Percentiles rank a stretch among this genome's conserved stretches.
Conservation (phyloP, 805 yeast species). For the Lipomyces anomalus region DNA sequence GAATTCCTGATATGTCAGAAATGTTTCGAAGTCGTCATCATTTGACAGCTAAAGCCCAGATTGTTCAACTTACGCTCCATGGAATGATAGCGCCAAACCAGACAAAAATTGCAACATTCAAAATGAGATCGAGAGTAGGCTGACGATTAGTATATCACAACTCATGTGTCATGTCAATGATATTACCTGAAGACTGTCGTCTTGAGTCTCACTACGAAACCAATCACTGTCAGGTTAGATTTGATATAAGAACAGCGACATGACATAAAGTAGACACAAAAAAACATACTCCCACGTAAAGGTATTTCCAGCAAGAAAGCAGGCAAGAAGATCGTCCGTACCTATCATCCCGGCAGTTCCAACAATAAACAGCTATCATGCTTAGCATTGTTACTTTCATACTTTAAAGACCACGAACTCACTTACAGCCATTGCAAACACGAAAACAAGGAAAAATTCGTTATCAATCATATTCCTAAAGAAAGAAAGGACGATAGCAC, state of each 20-base stretch:
- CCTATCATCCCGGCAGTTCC: constrained; percentile 62
- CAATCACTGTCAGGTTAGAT: constrained; percentile 38
- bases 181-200: constrained; percentile 43
- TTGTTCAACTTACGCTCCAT: constrained; percentile 42
- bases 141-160: constrained; percentile 30
- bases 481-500: not conserved
- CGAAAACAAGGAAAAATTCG: constrained; percentile 54
- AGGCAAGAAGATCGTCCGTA: constrained; percentile 63
- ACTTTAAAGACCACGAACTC: not conserved
- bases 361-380: constrained; percentile 46
- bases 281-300: constrained; percentile 54
- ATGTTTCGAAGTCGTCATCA: too few species aligned
- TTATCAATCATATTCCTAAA: constrained; percentile 47
- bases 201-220: constrained; percentile 53
- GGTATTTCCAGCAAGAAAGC: constrained; percentile 68
- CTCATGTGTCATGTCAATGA: not conserved
- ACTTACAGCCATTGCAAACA: constrained; percentile 42
- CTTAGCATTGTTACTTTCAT: too few species aligned
- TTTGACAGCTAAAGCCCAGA: not conserved
- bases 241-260: not conserved
- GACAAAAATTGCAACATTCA: constrained; percentile 61
- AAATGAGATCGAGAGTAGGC: constrained; percentile 56
- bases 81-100: constrained; percentile 69
- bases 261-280: not conserved
- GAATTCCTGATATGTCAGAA: constrained; percentile 36